Evolutionary conservation across 1,284 basidiomycete species (phyloP).

Genomic region (Moesziomyces sp.): DNA sequence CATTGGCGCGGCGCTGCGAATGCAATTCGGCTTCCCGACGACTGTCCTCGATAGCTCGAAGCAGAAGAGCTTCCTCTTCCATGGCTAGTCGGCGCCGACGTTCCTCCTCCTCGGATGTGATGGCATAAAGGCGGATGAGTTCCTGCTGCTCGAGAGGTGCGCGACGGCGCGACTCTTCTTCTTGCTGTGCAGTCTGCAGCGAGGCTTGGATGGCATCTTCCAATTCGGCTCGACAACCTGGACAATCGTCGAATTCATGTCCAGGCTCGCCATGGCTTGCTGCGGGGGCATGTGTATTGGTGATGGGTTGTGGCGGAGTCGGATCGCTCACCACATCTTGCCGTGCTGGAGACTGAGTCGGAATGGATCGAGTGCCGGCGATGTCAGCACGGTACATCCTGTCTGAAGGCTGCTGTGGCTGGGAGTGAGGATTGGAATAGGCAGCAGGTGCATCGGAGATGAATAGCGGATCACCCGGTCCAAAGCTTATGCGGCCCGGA

Average conservation of each 20-base stretch:
- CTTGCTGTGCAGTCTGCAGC: slow-evolving; percentile 27
- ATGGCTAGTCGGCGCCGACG: slow-evolving; percentile 18
- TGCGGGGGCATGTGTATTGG: neutral
- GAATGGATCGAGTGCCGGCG: neutral
- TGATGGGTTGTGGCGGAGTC: neutral
- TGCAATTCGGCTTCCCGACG: slow-evolving; percentile 35
- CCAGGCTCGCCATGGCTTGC: slow-evolving; percentile 11
- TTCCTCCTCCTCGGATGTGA: slow-evolving; percentile 30
- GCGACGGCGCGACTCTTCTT: slow-evolving; percentile 19
- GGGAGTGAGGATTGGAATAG: neutral
- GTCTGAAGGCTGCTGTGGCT: neutral
- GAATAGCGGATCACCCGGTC: slow-evolving; percentile 34
- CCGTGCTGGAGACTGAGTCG: neutral
- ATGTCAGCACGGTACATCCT: neutral
- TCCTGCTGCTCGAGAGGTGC: slow-evolving; percentile 28
- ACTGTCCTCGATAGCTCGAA: slow-evolving; percentile 36
- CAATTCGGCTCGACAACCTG: slow-evolving; percentile 44
- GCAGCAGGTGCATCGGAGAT: slow-evolving; percentile 1
- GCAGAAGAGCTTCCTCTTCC: slow-evolving; percentile 41
- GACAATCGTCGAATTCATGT: slow-evolving; percentile 43
- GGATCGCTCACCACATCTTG: neutral
- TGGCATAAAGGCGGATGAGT: slow-evolving; percentile 24
- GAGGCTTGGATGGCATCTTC: slow-evolving; percentile 48
- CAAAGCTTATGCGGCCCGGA: slow-evolving; percentile 12
- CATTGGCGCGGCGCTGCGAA: slow-evolving; percentile 7